These are phyloP conservation scores for Arthrobotrys sinensis DNA, from an alignment of 2,329 filamentous ascomycete genomes.

Conservation along the genomic window DNA sequence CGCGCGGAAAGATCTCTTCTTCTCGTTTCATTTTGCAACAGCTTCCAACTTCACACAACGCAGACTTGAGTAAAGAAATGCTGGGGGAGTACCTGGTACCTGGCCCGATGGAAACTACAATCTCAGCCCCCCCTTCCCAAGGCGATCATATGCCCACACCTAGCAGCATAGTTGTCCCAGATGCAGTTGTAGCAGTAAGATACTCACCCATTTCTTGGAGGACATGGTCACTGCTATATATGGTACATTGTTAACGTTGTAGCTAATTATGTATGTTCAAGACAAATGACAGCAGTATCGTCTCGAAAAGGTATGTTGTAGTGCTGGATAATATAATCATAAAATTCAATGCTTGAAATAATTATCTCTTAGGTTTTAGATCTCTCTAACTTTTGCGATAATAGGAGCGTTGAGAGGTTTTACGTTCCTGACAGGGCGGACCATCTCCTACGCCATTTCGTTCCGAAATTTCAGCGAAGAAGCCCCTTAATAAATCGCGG, in stretches of 20 bases:
- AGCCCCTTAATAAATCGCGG: conserved; percentile 92
- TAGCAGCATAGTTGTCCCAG: neutral
- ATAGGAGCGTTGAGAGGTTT: conserved; percentile 84
- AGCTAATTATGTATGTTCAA: conserved; percentile 65
- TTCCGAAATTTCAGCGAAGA: conserved; percentile 84
- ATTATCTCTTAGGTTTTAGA: neutral
- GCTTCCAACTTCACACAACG: conserved; percentile 16
- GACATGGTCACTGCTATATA: neutral
- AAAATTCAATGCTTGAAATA: neutral
- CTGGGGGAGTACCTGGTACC: neutral
- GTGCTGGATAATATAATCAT: neutral
- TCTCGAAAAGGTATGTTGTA: conserved; percentile 78
- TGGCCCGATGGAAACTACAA: neutral
- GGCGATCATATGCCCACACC: neutral
- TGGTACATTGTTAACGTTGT: neutral
- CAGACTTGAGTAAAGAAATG: too few species aligned
- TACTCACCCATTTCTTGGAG: neutral
- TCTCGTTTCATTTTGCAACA: conserved; percentile 9
- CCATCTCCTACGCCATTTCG: conserved; percentile 90
- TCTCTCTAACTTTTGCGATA: neutral
- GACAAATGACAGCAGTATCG: conserved; percentile 93
- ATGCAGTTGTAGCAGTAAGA: conserved; percentile 51
- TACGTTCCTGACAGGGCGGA: conserved; percentile 79
- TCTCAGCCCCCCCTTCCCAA: too few species aligned
- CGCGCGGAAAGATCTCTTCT: neutral